phyloP scores from a whole-genome alignment of 164 flowering plant species.

The Sextonia rubra region DNA sequence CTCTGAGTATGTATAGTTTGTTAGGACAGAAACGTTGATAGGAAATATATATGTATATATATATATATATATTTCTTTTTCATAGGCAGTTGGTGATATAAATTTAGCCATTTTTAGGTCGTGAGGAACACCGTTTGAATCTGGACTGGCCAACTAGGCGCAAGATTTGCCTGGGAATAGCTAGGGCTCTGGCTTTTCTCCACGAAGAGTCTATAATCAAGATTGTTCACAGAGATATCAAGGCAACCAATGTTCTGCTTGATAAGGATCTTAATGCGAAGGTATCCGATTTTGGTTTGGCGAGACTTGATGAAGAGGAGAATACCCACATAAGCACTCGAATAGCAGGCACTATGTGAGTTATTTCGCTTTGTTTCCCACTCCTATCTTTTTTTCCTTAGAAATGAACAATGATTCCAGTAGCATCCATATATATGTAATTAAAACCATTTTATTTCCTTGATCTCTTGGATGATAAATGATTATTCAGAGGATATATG shows the following conservation, averaged over 20 bases:
- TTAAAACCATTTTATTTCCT: not conserved
- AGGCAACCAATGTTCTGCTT: conserved; percentile 57
- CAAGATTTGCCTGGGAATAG: conserved; percentile 52
- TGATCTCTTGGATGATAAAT: not conserved
- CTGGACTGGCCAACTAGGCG: conserved; percentile 61
- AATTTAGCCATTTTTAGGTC: conserved; percentile 24
- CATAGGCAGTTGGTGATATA: not conserved
- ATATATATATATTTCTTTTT: no score
- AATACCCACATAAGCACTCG: conserved; percentile 63
- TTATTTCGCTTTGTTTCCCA: conserved; percentile 2
- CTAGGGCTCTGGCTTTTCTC: conserved; percentile 54
- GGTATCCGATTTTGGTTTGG: conserved; percentile 72
- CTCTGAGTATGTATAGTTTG: not conserved
- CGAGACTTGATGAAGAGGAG: conserved; percentile 58
- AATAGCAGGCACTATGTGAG: conserved; percentile 63
- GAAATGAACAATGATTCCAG: no score
- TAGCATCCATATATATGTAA: no score
- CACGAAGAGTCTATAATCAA: conserved; percentile 67
- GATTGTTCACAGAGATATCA: conserved; percentile 72
- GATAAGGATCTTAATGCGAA: conserved; percentile 51
- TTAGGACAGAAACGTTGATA: not conserved
- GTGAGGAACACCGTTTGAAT: conserved; percentile 24
- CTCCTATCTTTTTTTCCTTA: not conserved
- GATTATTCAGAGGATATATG: conserved; percentile 74
- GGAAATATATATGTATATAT: no score